Conservation (phyloP, 768 basidiomycete genomes). For the Xerocomellus intermedius region DNA sequence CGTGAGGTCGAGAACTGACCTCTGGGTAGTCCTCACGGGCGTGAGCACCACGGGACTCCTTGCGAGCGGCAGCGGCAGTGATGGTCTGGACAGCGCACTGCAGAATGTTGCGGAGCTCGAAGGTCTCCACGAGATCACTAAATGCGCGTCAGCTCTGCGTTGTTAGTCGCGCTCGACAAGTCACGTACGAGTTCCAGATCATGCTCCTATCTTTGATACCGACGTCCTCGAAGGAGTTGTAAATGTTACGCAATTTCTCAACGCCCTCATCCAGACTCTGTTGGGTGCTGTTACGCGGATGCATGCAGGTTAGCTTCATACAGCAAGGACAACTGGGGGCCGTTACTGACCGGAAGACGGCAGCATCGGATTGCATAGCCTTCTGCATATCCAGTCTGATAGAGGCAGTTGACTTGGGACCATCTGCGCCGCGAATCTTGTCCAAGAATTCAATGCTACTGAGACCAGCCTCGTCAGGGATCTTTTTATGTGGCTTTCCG, state of each 20-base stretch:
- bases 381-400: conserved; percentile 97
- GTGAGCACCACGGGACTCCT: conserved; percentile 98
- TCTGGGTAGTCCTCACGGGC: conserved; percentile 99
- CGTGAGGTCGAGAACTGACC: conserved; percentile 38
- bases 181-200: conserved; percentile 97
- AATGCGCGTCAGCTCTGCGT: conserved; percentile 7
- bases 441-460: conserved; percentile 85
- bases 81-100: conserved; percentile 97
- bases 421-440: conserved; percentile 78
- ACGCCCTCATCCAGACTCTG: conserved; percentile 90
- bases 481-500: conserved; percentile 86
- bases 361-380: conserved; percentile 97
- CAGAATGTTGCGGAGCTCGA: conserved; percentile 94
- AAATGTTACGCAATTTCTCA: conserved; percentile 77
- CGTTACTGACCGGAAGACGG: conserved; percentile 78
- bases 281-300: conserved; percentile 63
- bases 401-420: conserved; percentile 82
- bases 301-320: conserved; percentile 2
- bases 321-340: background rate
- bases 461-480: conserved; percentile 84
- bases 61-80: conserved; percentile 86
- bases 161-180: background rate
- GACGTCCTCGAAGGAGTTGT: conserved; percentile 86
- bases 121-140: conserved; percentile 94
- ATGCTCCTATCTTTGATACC: conserved; percentile 97